phyloP scores from a whole-genome alignment of 768 basidiomycete genomes.

The Postia placenta region DNA sequence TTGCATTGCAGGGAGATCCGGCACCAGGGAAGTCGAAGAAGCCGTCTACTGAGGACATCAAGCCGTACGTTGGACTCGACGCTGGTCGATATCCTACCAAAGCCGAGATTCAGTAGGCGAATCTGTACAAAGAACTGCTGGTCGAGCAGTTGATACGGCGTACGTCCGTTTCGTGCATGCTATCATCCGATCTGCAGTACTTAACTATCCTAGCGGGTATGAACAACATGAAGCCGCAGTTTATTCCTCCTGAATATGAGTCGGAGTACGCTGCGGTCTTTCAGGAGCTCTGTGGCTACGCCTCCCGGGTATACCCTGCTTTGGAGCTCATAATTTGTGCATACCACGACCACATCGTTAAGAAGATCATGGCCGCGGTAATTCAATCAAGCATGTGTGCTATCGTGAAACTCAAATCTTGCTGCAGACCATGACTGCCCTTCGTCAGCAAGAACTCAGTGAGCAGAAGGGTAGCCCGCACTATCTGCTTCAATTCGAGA shows the following conservation, averaged over 20 bases:
- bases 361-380: slow-evolving; percentile 50
- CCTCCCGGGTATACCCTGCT: slow-evolving; percentile 43
- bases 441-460: slow-evolving; percentile 32
- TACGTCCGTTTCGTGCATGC: too few relatives aligned
- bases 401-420: slow-evolving; percentile 5
- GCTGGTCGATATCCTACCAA: not conserved
- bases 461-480: slow-evolving; percentile 20
- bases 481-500: slow-evolving; percentile 27
- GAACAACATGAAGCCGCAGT: not conserved
- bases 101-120: not conserved
- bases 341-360: slow-evolving; percentile 42
- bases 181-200: too few relatives aligned
- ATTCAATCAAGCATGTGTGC: too few relatives aligned
- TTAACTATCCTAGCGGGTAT: not conserved
- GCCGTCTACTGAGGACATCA: too few relatives aligned
- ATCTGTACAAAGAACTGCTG: not conserved
- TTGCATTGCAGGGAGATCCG: not conserved
- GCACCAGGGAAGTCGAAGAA: not conserved
- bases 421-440: slow-evolving; percentile 20
- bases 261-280: slow-evolving; percentile 44
- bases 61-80: not conserved
- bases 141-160: not conserved
- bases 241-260: not conserved
- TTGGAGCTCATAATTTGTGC: slow-evolving; percentile 43
- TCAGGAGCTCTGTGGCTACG: slow-evolving; percentile 41